Evolutionary conservation across 805 yeast genomes (phyloP).

Genomic region (Suhomyces pyralidae): DNA sequence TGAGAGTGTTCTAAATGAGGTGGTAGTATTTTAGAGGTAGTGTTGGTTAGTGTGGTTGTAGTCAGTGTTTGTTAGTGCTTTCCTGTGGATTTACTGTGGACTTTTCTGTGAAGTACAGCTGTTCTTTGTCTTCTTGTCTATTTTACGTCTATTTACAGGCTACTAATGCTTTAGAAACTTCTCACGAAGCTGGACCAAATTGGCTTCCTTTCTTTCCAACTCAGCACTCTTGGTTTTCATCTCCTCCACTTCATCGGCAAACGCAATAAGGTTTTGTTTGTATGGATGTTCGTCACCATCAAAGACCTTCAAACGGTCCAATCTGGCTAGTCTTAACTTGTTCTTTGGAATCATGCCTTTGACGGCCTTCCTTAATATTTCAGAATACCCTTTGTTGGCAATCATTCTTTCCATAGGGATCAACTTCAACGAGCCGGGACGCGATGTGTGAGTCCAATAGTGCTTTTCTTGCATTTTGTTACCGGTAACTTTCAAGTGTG

Average conservation of each 20-base stretch:
- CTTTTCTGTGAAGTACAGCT: too few relatives aligned
- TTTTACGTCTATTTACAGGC: neutral
- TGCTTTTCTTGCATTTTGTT: conserved; percentile 74
- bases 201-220: conserved; percentile 33
- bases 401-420: conserved; percentile 76
- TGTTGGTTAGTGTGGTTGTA: too few relatives aligned
- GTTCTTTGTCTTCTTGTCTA: too few relatives aligned
- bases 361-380: conserved; percentile 81
- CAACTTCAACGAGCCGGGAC: conserved; percentile 86
- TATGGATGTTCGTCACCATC: conserved; percentile 91
- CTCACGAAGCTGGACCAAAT: conserved; percentile 32
- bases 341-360: conserved; percentile 96
- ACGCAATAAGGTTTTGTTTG: conserved; percentile 75
- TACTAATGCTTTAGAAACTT: conserved; percentile 26
- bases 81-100: too few relatives aligned
- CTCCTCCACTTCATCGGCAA: conserved; percentile 69
- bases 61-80: too few relatives aligned
- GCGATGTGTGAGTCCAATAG: conserved; percentile 85
- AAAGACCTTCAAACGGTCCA: conserved; percentile 79
- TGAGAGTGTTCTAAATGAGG: too few relatives aligned
- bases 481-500: conserved; percentile 79
- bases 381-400: conserved; percentile 82
- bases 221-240: conserved; percentile 44
- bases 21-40: too few relatives aligned
- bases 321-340: conserved; percentile 69